Base-by-base conservation (phyloP, 2,329 filamentous ascomycete genomes). In the Gliomastix tumulicola region DNA sequence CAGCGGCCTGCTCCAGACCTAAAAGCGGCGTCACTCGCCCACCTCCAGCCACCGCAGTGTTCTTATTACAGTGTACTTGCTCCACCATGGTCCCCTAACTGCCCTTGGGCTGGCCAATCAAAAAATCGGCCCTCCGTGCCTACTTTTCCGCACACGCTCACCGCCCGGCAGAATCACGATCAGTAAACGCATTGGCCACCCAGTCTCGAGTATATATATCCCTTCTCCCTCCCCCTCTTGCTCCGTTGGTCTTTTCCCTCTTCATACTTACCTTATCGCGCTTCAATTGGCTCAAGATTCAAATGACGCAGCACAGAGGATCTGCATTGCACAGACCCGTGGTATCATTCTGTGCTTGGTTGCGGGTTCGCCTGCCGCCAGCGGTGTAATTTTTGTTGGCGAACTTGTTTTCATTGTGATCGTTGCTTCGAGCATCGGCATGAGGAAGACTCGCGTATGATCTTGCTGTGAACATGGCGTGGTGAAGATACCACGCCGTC, bases 281-380 rank as follows among this genome's bases (percentile, higher is more conserved):
- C 51, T 48, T 42, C 46, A 44, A 50, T 54, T 52, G 50, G 66
- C 54, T 71, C 67, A 70, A 44, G 62, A 64, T 62, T 51, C 45
- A 55, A 52, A 49, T 49, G 39, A 46, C 48, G 54, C 59, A 68
- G 60, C 52, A 49, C 48, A 59, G 62, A 54, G 59, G 57, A 59
- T 64, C 66, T 71, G 66, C 66, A 71, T 69, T 67, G 66, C 66
- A 72, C 67, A 66, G 53, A 65, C 66, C 60, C 67, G 66, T 59
- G 64, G 65, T 57, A 50, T 56, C 59, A 54, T 51, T 49, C 45
- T 59, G 68, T 61, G 58, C 68, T 67, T 69, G 65, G 62, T 65
- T 64, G 69, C 68, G 59, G 38, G 38, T 38, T n/a, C n/a, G n/a
- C n/a, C n/a, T n/a, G 41, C 38, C 38, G 65, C 69, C 60, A 64